A percentile compares a stretch with the other conserved stretches of the same genome.
phyloP scores from a whole-genome alignment of 1,284 basidiomycete genomes.

The Apiotrichum mycotoxinovorans region DNA sequence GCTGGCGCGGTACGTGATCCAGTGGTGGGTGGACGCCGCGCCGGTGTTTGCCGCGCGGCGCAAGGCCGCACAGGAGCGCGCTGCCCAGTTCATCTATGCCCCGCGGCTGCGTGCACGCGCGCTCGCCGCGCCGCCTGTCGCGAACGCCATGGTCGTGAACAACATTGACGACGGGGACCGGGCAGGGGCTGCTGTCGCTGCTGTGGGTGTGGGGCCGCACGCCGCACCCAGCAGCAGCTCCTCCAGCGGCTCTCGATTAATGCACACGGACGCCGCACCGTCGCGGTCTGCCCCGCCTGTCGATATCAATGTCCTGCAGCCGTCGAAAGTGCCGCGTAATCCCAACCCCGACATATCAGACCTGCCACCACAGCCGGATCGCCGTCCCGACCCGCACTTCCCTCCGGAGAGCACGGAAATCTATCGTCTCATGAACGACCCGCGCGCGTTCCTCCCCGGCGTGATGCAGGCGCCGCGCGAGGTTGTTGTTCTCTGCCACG shows the following conservation, averaged over 20 bases:
- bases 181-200: not conserved
- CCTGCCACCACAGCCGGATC: slow-evolving; percentile 9
- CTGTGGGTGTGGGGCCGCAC: too few relatives aligned
- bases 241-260: not conserved
- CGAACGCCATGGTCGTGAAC: not conserved
- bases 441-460: slow-evolving; percentile 63
- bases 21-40: slow-evolving; percentile 38
- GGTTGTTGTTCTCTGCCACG: slow-evolving; percentile 92
- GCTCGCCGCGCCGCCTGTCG: slow-evolving; percentile 1
- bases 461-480: slow-evolving; percentile 71
- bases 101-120: slow-evolving; percentile 4
- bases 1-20: slow-evolving; percentile 38
- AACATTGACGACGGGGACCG: not conserved
- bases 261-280: not conserved
- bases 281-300: not conserved
- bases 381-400: slow-evolving; percentile 29
- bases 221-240: not conserved
- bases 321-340: not conserved
- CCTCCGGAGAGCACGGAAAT: slow-evolving; percentile 52
- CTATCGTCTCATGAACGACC: slow-evolving; percentile 68
- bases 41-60: slow-evolving; percentile 23
- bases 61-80: slow-evolving; percentile 25
- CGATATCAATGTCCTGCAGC: slow-evolving; percentile 1
- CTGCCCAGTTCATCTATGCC: slow-evolving; percentile 14
- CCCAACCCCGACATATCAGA: slow-evolving; percentile 4